Base-by-base conservation (phyloP, 177 flowering plant genomes). In the Vitis hybrid region DNA sequence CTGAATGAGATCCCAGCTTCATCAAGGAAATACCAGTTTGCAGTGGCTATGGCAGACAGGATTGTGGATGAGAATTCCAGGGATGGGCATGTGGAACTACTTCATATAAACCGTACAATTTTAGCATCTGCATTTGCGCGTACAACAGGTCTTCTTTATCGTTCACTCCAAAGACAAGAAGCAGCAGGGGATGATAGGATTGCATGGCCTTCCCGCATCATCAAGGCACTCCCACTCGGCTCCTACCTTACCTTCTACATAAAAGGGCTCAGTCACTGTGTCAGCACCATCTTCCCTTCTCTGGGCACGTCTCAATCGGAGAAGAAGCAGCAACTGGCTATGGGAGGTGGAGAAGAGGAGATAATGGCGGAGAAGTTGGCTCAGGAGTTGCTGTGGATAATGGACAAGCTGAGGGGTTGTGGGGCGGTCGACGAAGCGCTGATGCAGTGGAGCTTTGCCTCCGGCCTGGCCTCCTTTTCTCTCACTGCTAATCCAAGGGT, bases 1-100 rank as follows among this genome's bases (percentile, higher is more conserved):
- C 1, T 86, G 26, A 86, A 77, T 52, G 84, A 86, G 21, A 82
- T 80, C 0, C 86, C 88, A 1, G 85, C 83, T 3, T 56, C 84
- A 1, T 87, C 89, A 3, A 67, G 80, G 62, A 87, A 87, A 55
- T 87, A 87, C 81, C 85, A 82, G 62, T 82, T 85, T 16, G 86
- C 84, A 3, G 73, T 84, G 64, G 76, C 85, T 5, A 81, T 87
- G 89, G 91, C 88, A 0, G 89, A 85, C 49, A 76, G 48, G 67
- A 81, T 84, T 60, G 78, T 87, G 67, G 88, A 86, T 14, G 88
- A 81, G 33, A 87, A 87, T 74, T 63, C 72, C 16, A 60, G 79
- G 21, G 57, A 56, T 18, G 86, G 84, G 15, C 72, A 75, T 63
- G 67, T 19, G 31, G 80, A 69, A 16, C 74, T 84, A 4, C 68